A percentile compares a stretch with the other conserved stretches of the same genome.
These are phyloP conservation scores for Epichloe scottii DNA, from an alignment of 2,329 filamentous ascomycete species.

Conservation along the genomic window DNA sequence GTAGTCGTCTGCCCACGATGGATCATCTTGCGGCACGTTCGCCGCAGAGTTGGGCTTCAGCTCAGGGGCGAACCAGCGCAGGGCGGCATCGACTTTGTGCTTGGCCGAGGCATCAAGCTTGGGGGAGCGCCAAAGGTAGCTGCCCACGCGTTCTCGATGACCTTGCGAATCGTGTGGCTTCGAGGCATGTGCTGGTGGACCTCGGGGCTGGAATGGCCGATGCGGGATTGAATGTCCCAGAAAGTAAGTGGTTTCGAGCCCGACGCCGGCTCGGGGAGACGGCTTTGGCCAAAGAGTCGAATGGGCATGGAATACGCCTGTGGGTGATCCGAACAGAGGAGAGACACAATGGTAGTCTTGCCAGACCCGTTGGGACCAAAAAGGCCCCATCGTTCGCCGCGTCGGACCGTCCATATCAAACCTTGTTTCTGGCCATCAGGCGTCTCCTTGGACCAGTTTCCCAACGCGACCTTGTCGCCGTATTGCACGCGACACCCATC, in stretches of 20 bases:
- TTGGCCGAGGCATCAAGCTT: conserved; percentile 45
- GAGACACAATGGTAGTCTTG: conserved; percentile 85
- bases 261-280: conserved; percentile 61
- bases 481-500: conserved; percentile 72
- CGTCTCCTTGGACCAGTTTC: conserved; percentile 59
- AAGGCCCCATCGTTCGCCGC: conserved; percentile 80
- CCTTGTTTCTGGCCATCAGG: conserved; percentile 43
- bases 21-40: conserved; percentile 9
- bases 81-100: conserved; percentile 51
- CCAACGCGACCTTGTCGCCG: conserved; percentile 62
- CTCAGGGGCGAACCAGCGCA: conserved; percentile 69
- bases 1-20: conserved; percentile 54
- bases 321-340: conserved; percentile 91
- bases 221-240: conserved; percentile 80
- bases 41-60: conserved; percentile 44
- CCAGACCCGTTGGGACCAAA: conserved; percentile 92
- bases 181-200: conserved; percentile 88
- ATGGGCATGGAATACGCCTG: conserved; percentile 87
- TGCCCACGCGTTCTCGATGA: conserved; percentile 79
- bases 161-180: conserved; percentile 56
- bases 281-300: conserved; percentile 68
- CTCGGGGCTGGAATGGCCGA: conserved; percentile 89
- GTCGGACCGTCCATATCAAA: conserved; percentile 69
- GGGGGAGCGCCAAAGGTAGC: conserved; percentile 71
- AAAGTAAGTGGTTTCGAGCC: conserved; percentile 63